Conservation (phyloP, 352 stramenopile species). For the Globisporangium megalacanthum region DNA sequence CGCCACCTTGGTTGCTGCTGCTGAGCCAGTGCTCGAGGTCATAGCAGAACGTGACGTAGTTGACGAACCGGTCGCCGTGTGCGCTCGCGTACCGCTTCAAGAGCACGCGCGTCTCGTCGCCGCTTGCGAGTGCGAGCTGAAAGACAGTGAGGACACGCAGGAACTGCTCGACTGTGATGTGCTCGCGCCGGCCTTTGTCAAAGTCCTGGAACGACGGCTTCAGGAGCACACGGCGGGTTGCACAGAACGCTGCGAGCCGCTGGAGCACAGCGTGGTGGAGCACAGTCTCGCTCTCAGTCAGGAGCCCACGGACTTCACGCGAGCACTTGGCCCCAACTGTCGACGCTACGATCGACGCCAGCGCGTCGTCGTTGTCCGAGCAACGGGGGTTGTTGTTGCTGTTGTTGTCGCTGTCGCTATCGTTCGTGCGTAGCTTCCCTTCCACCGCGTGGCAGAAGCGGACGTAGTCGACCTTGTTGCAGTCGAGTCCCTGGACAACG, state of each 20-base stretch:
- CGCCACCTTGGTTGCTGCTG: constrained; percentile 20
- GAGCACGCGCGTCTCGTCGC: constrained; percentile 47
- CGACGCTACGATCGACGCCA: constrained; percentile 31
- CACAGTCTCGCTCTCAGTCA: constrained; percentile 39
- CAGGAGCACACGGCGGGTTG: constrained; percentile 56
- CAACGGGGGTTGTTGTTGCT: constrained; percentile 31
- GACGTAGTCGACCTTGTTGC: constrained; percentile 70
- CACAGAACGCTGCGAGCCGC: constrained; percentile 49
- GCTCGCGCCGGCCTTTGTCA: constrained; percentile 64
- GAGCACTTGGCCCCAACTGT: constrained; percentile 42
- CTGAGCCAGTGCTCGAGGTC: constrained; percentile 55
- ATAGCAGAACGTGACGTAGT: constrained; percentile 83
- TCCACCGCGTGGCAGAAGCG: constrained; percentile 67
- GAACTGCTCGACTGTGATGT: constrained; percentile 81
- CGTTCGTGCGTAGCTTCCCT: constrained; percentile 19
- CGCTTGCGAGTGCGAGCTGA: constrained; percentile 49
- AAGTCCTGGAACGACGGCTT: constrained; percentile 85
- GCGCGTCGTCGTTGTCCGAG: constrained; percentile 27
- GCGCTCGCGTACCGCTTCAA: constrained; percentile 66
- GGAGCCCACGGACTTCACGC: constrained; percentile 46
- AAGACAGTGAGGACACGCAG: constrained; percentile 77
- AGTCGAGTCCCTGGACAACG: constrained; percentile 28
- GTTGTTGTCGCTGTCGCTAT: constrained; percentile 11
- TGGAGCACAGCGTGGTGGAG: constrained; percentile 53
- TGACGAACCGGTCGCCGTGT: constrained; percentile 71